A percentile compares a stretch with the other conserved stretches of the same genome.
Conservation (phyloP, 768 basidiomycete genomes). For the Panaeolus papilionaceus region DNA sequence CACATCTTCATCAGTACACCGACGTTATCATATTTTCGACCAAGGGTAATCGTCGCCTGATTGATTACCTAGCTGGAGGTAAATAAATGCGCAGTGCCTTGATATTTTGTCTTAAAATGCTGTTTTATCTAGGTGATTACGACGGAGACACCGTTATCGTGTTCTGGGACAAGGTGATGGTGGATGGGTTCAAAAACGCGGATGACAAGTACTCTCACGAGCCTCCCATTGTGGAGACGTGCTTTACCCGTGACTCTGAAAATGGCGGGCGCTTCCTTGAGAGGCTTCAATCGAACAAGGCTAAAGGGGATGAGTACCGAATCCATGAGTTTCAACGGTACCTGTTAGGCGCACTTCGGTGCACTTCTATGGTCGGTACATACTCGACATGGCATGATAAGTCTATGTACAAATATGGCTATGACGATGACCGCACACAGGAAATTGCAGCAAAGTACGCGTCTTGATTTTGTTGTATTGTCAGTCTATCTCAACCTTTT, state of each 20-base stretch:
- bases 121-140: slow-evolving; percentile 58
- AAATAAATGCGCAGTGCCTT: slow-evolving; percentile 17
- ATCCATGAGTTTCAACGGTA: slow-evolving; percentile 51
- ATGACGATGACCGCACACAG: slow-evolving; percentile 51
- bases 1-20: slow-evolving; percentile 50
- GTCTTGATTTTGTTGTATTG: neutral
- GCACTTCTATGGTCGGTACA: slow-evolving; percentile 52
- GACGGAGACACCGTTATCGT: slow-evolving; percentile 69
- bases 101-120: neutral
- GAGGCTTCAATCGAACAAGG: slow-evolving; percentile 15
- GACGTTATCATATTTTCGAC: slow-evolving; percentile 69
- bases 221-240: slow-evolving; percentile 45
- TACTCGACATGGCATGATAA: slow-evolving; percentile 66
- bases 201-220: slow-evolving; percentile 52
- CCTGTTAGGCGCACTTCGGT: slow-evolving; percentile 55
- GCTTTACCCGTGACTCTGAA: slow-evolving; percentile 50
- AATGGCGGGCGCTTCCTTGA: slow-evolving; percentile 50
- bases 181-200: slow-evolving; percentile 60
- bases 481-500: neutral
- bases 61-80: slow-evolving; percentile 73
- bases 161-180: slow-evolving; percentile 65
- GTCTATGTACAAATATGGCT: slow-evolving; percentile 59
- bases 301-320: slow-evolving; percentile 25
- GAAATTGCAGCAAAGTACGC: slow-evolving; percentile 58
- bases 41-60: slow-evolving; percentile 57